A percentile compares a stretch with the other conserved stretches of the same genome.
Conservation (phyloP, 2,329 filamentous ascomycete species). For the Hymenoscyphus occultus region DNA sequence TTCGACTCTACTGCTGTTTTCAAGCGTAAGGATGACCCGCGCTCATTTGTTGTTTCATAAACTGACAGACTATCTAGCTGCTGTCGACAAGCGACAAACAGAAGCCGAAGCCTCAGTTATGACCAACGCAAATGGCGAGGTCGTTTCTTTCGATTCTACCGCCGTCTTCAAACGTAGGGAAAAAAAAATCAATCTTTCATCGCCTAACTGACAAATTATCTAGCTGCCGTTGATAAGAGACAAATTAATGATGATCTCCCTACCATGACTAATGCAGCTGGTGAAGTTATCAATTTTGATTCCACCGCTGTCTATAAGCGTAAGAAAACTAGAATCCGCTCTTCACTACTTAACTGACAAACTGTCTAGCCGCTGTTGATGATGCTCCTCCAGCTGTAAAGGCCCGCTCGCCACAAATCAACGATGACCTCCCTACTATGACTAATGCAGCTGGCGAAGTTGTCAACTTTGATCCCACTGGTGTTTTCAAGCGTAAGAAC, state of each 20-base stretch:
- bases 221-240: background rate
- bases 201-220: too few relatives aligned
- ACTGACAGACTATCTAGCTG: conserved; percentile 1
- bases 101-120: conserved; percentile 29
- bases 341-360: background rate
- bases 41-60: background rate
- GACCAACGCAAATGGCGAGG: conserved; percentile 27
- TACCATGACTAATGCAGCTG: conserved; percentile 29
- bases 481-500: conserved; percentile 26
- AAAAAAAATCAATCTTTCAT: too few relatives aligned
- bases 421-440: conserved; percentile 30
- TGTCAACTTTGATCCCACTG: conserved; percentile 26
- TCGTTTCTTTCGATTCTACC: conserved; percentile 28
- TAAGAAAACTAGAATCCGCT: conserved; percentile 9
- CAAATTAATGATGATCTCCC: conserved; percentile 22
- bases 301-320: conserved; percentile 25
- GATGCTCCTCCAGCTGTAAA: background rate
- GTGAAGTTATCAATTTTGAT: conserved; percentile 30
- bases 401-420: conserved; percentile 2
- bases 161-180: conserved; percentile 25
- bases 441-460: conserved; percentile 27
- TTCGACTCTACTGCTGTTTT: conserved; percentile 29
- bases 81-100: conserved; percentile 9
- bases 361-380: background rate
- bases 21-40: conserved; percentile 19